These are phyloP conservation scores for Ramaria rubella DNA, from an alignment of 768 basidiomycete species.

Conservation along the genomic window DNA sequence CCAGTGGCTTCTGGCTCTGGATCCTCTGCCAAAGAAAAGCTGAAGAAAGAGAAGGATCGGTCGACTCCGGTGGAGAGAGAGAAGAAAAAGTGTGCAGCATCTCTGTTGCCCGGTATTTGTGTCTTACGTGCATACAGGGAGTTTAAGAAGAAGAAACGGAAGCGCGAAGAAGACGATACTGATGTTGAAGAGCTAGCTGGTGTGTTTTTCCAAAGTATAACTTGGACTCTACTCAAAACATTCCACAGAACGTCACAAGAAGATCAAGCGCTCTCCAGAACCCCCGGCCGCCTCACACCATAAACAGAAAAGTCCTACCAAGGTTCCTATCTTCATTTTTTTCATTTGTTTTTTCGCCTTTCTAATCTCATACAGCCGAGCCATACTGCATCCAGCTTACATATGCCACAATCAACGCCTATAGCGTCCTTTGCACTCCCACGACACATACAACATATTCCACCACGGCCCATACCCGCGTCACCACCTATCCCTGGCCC, in stretches of 20 bases:
- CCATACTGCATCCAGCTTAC: constrained; percentile 35
- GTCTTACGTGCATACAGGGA: constrained; percentile 1
- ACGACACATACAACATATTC: constrained; percentile 41
- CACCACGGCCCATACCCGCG: constrained; percentile 55
- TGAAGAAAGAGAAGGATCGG: constrained; percentile 60
- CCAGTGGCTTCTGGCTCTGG: constrained; percentile 33
- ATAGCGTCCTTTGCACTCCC: constrained; percentile 44
- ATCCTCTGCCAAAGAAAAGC: constrained; percentile 6
- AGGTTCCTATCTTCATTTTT: constrained; percentile 1
- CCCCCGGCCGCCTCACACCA: constrained; percentile 50
- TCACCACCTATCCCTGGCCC: constrained; percentile 69
- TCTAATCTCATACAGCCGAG: constrained; percentile 6
- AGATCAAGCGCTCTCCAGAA: constrained; percentile 52
- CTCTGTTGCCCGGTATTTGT: not conserved
- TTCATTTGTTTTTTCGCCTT: not conserved
- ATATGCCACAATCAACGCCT: not conserved
- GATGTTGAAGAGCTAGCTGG: constrained; percentile 41
- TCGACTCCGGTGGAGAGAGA: constrained; percentile 1
- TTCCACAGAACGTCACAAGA: constrained; percentile 33
- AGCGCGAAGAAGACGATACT: constrained; percentile 67
- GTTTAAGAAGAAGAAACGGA: constrained; percentile 57
- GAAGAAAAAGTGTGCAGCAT: constrained; percentile 6
- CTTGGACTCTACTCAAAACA: constrained; percentile 10
- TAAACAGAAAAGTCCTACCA: constrained; percentile 26
- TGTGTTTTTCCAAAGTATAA: not conserved